phyloP scores from a whole-genome alignment of 106 monocot genomes.

The Dendrobium chrysotoxum region DNA sequence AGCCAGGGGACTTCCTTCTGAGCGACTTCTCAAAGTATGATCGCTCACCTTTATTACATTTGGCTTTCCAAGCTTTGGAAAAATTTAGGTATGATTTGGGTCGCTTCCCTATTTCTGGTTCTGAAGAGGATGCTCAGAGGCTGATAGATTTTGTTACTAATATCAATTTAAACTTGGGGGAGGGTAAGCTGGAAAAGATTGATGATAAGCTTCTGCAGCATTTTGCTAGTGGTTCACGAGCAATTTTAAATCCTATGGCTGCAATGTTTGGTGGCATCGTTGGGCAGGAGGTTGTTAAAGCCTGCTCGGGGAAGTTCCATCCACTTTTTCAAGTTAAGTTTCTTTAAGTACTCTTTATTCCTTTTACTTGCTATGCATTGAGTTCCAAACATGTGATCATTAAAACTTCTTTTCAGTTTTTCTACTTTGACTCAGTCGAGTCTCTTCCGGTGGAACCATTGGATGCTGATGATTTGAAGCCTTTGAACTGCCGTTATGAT shows the following conservation, averaged over 20 bases:
- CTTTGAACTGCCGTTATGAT: constrained; percentile 12
- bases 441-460: constrained; percentile 12
- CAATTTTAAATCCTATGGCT: constrained; percentile 15
- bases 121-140: constrained; percentile 8
- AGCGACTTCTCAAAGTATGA: constrained; percentile 14
- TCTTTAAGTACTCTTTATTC: background rate
- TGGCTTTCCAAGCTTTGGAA: constrained; percentile 18
- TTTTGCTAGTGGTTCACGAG: constrained; percentile 10
- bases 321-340: constrained; percentile 14
- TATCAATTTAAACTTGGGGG: constrained; percentile 3
- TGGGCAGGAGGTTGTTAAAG: constrained; percentile 10
- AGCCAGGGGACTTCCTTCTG: constrained; percentile 9
- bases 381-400: background rate
- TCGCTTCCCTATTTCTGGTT: constrained; percentile 11
- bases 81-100: constrained; percentile 7
- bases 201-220: constrained; percentile 8
- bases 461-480: constrained; percentile 7
- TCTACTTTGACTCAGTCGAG: constrained; percentile 13
- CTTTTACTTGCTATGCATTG: background rate
- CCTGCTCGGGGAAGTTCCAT: constrained; percentile 14
- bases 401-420: constrained; percentile 4
- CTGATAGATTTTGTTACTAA: constrained; percentile 1
- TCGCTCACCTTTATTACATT: constrained; percentile 11
- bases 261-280: constrained; percentile 15
- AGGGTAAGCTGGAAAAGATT: constrained; percentile 8